phyloP scores from a whole-genome alignment of 2,329 filamentous ascomycete species.

The Stenocarpella maydis region DNA sequence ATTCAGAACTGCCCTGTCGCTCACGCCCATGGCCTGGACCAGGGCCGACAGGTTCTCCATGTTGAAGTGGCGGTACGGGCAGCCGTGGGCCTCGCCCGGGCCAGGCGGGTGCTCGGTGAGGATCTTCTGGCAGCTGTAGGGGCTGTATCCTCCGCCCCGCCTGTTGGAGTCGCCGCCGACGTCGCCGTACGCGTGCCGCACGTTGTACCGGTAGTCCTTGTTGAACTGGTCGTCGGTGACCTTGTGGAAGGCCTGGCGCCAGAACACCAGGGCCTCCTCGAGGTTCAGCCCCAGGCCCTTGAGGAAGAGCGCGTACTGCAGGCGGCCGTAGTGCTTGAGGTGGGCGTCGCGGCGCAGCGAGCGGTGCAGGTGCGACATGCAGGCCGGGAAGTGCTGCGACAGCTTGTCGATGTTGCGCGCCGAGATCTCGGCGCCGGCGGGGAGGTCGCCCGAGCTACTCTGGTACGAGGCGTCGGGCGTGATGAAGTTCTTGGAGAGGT shows the following conservation, averaged over 20 bases:
- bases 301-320: conserved; percentile 96
- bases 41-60: conserved; percentile 83
- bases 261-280: conserved; percentile 93
- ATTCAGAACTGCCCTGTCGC: conserved; percentile 78
- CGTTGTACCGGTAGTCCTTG: conserved; percentile 97
- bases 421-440: conserved; percentile 74
- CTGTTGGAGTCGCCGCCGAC: conserved; percentile 92
- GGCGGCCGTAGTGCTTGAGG: conserved; percentile 89
- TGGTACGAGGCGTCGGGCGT: conserved; percentile 87
- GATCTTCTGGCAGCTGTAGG: conserved; percentile 95
- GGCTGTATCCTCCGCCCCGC: conserved; percentile 85
- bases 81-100: conserved; percentile 91
- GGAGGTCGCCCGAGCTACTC: conserved; percentile 67
- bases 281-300: conserved; percentile 93
- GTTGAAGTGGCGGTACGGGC: conserved; percentile 92
- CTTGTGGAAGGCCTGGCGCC: conserved; percentile 85
- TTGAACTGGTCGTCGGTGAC: conserved; percentile 95
- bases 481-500: conserved; percentile 95
- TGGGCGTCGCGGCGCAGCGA: conserved; percentile 87
- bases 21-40: conserved; percentile 80
- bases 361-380: conserved; percentile 91
- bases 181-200: conserved; percentile 93
- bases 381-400: conserved; percentile 84
- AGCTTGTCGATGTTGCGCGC: conserved; percentile 83
- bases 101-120: conserved; percentile 88